These are phyloP conservation scores for Hepatocystis sp. DNA, from an alignment of 169 alveolate species.

Conservation along the genomic window DNA sequence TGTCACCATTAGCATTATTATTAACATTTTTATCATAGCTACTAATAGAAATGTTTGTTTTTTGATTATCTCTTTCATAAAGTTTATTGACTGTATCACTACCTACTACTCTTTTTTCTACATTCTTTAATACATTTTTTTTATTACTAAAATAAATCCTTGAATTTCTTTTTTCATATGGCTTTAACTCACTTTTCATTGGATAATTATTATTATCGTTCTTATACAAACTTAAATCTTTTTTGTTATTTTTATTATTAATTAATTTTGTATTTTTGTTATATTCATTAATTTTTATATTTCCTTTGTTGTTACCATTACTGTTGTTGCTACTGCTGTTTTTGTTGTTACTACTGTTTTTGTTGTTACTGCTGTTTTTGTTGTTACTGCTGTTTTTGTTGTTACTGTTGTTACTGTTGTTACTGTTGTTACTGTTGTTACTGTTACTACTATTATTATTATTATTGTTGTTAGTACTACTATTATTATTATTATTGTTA, in stretches of 20 bases:
- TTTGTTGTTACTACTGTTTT: background rate
- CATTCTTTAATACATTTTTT: slow-evolving; percentile 26
- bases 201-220: slow-evolving; percentile 2
- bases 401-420: slow-evolving; percentile 1
- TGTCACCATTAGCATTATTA: background rate
- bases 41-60: too few relatives aligned
- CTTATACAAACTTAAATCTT: background rate
- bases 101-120: background rate
- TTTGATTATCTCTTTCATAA: too few relatives aligned
- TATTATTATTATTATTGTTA: slow-evolving; percentile 1
- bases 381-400: background rate
- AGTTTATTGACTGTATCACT: background rate
- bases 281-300: slow-evolving; percentile 8
- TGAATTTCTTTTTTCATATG: slow-evolving; percentile 18
- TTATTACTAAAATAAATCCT: slow-evolving; percentile 18
- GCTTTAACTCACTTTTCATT: slow-evolving; percentile 8
- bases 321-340: background rate
- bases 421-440: background rate
- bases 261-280: background rate
- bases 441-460: slow-evolving; percentile 1
- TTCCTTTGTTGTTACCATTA: slow-evolving; percentile 3
- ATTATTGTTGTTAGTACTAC: background rate
- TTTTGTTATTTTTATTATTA: slow-evolving; percentile 4
- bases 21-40: background rate
- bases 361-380: background rate